A percentile compares a stretch with the other conserved stretches of the same genome.
Conservation (phyloP, 345 rosid species). For the Diplotaxis tenuifolia region DNA sequence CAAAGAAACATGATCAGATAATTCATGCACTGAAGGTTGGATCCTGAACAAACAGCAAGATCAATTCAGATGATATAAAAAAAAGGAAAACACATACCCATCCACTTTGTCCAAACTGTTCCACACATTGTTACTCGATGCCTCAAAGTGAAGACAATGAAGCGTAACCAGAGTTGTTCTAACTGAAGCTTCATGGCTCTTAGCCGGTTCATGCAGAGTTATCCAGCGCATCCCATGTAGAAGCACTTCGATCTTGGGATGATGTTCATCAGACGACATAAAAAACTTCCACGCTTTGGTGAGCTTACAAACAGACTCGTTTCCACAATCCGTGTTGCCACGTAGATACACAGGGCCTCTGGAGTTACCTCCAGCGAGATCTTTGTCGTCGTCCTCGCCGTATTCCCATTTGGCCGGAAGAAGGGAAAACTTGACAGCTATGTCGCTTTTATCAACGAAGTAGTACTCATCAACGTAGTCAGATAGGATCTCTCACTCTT, state of each 20-base stretch:
- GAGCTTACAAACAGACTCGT: constrained; percentile 7
- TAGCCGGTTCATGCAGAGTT: not conserved
- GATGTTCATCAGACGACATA: constrained; percentile 13
- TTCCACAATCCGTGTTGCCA: not conserved
- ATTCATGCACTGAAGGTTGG: constrained; percentile 50
- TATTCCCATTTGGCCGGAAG: constrained; percentile 7
- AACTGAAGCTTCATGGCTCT: constrained; percentile 16
- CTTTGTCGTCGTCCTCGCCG: not conserved
- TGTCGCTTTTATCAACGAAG: constrained; percentile 8
- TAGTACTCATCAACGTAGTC: constrained; percentile 6
- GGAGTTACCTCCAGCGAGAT: not conserved
- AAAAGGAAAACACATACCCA: constrained; percentile 21
- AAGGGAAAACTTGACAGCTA: not conserved
- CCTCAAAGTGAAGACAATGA: constrained; percentile 21
- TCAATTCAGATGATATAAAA: not conserved
- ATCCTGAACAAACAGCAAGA: constrained; percentile 27
- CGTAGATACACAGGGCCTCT: not conserved
- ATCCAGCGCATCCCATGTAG: constrained; percentile 20
- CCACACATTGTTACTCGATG: constrained; percentile 2
- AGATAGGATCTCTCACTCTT: constrained; percentile 30
- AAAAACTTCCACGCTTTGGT: constrained; percentile 20
- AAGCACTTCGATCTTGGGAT: constrained; percentile 11
- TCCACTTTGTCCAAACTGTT: not conserved
- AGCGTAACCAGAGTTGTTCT: constrained; percentile 10
- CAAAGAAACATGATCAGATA: constrained; percentile 46